Base-by-base conservation (phyloP, 2,329 filamentous ascomycete genomes). In the Intubia oerlemansii region DNA sequence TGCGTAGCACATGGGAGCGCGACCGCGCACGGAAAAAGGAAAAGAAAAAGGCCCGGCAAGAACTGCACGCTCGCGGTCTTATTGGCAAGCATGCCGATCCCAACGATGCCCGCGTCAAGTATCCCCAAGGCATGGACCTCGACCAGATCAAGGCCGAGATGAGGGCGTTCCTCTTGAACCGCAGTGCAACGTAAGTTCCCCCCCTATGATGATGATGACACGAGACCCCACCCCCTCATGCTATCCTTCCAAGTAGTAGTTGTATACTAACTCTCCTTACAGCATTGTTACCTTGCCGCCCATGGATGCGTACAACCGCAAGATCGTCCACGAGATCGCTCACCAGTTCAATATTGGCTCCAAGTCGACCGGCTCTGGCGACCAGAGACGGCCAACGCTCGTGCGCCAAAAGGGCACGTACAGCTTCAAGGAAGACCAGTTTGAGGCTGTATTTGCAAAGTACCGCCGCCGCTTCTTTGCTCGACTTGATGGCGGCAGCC, bases 261-360 rank as follows among this genome's bases (percentile, higher is more conserved):
- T 15, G 4, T 21, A 17, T 15, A 17, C 22, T n/a, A 17, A 5
- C 29, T 33, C 35, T 21, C 8, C 19, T 21, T 8, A 21, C 19
- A 7, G 17, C 37, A 82, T 77, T 25, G 57, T 88, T 5, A 55
- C 68, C 5, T 56, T 95, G 15, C 80, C 85, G 4, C 80, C 85
- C 0, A 90, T 95, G 71, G 70, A 79, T 32, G 79, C 81, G 35
- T 52, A 62, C 25, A 64, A 73, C 22, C 73, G 88, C 28, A 84
- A 80, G 45, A 54, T 70, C 5, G 60, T 95, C 12, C 88, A 98
- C 46, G 66, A 80, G 34, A 50, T 92, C 22, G 81, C 80, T 10
- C 66, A 66, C 41, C 62, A 62, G 21, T 67, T 93, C 44, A 71
- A 69, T 11, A 54, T 95, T 34, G 85, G 75, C 37, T 92, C 84